phyloP scores from a whole-genome alignment of 257 asterid species.

The Mitragyna speciosa region DNA sequence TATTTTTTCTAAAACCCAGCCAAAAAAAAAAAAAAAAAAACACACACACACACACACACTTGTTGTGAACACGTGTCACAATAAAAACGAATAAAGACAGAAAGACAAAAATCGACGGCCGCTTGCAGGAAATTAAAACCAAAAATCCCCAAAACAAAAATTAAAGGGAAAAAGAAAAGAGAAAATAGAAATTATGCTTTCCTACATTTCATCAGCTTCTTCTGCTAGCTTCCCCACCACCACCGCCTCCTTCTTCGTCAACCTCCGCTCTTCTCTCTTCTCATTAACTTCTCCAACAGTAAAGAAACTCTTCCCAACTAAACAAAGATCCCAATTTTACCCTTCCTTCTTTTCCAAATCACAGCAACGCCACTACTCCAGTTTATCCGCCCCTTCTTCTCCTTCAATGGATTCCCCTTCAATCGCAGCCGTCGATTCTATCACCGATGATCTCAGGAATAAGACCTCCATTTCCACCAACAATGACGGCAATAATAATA shows the following conservation, averaged over 20 bases:
- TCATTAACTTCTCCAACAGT: constrained; percentile 5
- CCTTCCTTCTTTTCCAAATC: constrained; percentile 28
- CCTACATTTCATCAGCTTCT: constrained; percentile 26
- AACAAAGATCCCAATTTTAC: constrained; percentile 35
- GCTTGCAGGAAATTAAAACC: not conserved
- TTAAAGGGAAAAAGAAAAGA: not conserved
- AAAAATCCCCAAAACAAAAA: not conserved
- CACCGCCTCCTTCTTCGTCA: constrained; percentile 12
- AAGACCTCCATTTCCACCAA: constrained; percentile 42
- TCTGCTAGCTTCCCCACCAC: constrained; percentile 1
- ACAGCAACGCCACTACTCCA: constrained; percentile 36
- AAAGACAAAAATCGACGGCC: too few species aligned
- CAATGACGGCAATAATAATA: constrained; percentile 9
- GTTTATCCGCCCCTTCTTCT: constrained; percentile 19
- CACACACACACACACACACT: too few species aligned
- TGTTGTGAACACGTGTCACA: too few species aligned
- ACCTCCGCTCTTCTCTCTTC: constrained; percentile 23
- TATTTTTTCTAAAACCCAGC: too few species aligned
- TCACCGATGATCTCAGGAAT: constrained; percentile 59
- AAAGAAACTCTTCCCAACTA: not conserved
- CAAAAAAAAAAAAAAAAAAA: too few species aligned
- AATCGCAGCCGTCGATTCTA: constrained; percentile 52
- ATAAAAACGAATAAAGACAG: too few species aligned
- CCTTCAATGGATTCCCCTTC: constrained; percentile 54
- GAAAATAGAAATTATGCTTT: constrained; percentile 19